Evolutionary conservation across 768 basidiomycete species (phyloP).

Genomic region (Leccinum olivaceopallidum): DNA sequence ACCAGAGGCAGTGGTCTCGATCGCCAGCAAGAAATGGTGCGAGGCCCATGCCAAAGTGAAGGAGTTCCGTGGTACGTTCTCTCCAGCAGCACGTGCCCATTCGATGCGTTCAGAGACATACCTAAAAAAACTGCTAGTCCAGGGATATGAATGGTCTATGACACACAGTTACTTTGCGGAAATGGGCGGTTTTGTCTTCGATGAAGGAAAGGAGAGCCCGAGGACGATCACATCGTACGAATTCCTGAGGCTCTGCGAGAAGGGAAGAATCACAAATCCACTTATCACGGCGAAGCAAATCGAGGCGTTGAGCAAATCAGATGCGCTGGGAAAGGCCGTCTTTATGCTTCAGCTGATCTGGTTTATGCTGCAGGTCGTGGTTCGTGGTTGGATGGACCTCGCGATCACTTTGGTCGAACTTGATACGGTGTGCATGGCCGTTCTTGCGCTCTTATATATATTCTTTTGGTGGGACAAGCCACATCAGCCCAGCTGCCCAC

Average conservation of each 20-base stretch:
- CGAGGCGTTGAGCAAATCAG: not conserved
- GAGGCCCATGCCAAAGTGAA: not conserved
- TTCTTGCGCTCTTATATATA: not conserved
- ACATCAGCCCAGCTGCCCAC: not conserved
- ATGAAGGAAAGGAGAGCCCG: not conserved
- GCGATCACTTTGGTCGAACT: constrained; percentile 5
- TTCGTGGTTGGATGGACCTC: not conserved
- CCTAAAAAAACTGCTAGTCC: not conserved
- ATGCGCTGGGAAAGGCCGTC: not conserved
- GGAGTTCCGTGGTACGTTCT: constrained; percentile 4
- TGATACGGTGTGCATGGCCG: constrained; percentile 3
- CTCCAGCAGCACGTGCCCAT: not conserved
- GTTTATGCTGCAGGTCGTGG: not conserved
- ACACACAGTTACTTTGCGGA: constrained; percentile 3
- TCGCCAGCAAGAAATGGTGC: constrained; percentile 1
- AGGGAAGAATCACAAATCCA: not conserved
- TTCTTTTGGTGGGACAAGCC: constrained; percentile 7
- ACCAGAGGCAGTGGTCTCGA: not conserved
- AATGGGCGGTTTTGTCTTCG: constrained; percentile 3
- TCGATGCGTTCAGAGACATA: not conserved
- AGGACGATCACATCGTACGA: not conserved
- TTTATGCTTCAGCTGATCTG: not conserved
- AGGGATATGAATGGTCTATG: constrained; percentile 6
- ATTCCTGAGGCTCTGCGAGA: not conserved
- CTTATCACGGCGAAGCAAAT: not conserved